phyloP scores from a whole-genome alignment of 495 filamentous ascomycete species.

The Glonium stellatum region DNA sequence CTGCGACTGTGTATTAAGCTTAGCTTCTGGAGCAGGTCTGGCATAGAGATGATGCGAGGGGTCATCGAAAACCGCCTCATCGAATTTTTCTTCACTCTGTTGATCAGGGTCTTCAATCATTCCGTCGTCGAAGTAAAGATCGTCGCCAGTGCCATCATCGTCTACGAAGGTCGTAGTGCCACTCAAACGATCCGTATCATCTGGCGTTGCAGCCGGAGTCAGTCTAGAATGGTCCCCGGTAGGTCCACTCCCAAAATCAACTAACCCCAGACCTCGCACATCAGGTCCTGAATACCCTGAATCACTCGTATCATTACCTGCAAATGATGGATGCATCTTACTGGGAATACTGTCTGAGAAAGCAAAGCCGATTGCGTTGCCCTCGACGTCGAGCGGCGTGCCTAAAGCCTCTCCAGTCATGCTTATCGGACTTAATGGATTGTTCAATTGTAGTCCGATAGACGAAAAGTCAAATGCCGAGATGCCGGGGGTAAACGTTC shows the following conservation, averaged over 20 bases:
- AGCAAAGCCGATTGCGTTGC: conserved; percentile 23
- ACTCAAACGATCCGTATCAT: conserved; percentile 62
- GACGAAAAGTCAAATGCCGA: conserved; percentile 24
- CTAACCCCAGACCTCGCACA: conserved; percentile 15
- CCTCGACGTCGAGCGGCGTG: conserved; percentile 20
- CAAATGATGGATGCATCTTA: conserved; percentile 10
- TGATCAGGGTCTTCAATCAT: conserved; percentile 31
- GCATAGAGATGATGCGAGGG: conserved; percentile 25
- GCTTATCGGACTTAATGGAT: conserved; percentile 17
- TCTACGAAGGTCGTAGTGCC: conserved; percentile 43
- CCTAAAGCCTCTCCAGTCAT: conserved; percentile 12
- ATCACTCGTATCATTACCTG: conserved; percentile 5
- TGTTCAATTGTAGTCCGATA: conserved; percentile 4
- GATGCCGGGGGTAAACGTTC: conserved; percentile 24
- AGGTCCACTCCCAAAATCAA: conserved; percentile 10
- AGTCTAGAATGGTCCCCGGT: conserved; percentile 2
- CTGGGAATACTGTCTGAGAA: conserved; percentile 13
- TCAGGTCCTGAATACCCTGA: conserved; percentile 7
- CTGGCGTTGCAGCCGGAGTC: conserved; percentile 48
- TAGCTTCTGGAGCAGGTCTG: conserved; percentile 4
- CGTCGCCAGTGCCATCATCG: conserved; percentile 35
- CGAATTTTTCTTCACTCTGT: conserved; percentile 24
- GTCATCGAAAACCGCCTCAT: conserved; percentile 34
- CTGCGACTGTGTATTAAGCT: conserved; percentile 6
- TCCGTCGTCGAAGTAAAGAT: conserved; percentile 36